Conservation (phyloP, 192 early-diverging fungal species). For the Coemansia sp. region DNA sequence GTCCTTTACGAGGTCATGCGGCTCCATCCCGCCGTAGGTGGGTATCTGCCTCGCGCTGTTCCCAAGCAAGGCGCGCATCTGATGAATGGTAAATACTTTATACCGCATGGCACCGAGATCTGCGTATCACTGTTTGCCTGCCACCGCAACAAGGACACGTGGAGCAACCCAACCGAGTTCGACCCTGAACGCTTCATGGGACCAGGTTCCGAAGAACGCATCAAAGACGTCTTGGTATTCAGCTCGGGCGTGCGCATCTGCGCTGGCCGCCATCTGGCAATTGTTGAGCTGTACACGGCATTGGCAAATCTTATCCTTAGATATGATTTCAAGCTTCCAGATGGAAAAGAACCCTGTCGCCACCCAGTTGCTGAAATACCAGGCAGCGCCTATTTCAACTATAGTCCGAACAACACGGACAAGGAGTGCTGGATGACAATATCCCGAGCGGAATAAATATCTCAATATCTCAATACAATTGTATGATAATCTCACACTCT, state of each 20-base stretch:
- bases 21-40: conserved; percentile 22
- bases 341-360: neutral
- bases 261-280: conserved; percentile 38
- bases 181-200: conserved; percentile 47
- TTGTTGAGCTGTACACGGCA: conserved; percentile 41
- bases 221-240: conserved; percentile 33
- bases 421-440: neutral
- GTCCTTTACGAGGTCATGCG: conserved; percentile 56
- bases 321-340: conserved; percentile 28
- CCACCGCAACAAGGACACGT: conserved; percentile 27
- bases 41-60: conserved; percentile 30
- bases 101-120: too few relatives aligned
- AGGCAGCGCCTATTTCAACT: conserved; percentile 21
- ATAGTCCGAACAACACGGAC: conserved; percentile 16
- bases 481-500: too few relatives aligned
- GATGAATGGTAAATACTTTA: too few relatives aligned
- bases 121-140: conserved; percentile 25
- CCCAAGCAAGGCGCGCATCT: too few relatives aligned
- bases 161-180: conserved; percentile 25
- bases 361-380: conserved; percentile 15
- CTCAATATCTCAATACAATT: too few relatives aligned
- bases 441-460: conserved; percentile 5
- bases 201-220: neutral
- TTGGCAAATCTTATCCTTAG: conserved; percentile 48
- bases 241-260: conserved; percentile 43